Evolutionary conservation across 805 yeast genomes (phyloP), one percentile per base, ranked within the genome.

Genomic region (Saccharomyces kudriavzevii): DNA sequence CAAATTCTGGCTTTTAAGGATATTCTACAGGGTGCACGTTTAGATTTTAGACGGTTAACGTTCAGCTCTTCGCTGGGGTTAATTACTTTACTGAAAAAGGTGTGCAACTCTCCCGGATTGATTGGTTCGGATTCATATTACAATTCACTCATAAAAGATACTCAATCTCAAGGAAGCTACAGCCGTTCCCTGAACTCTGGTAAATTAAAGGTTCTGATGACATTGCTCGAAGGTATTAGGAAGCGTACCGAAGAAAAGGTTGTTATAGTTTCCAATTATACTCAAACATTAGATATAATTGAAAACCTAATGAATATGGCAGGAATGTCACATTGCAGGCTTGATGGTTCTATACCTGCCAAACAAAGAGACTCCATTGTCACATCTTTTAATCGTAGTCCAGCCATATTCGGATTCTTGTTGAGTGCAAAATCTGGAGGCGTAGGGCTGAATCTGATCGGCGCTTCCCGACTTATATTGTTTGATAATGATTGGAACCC

Each of bases 401-500:
- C 74, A 2, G 68, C 74, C 3, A 63, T 68, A 35, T 81, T 86
- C 63, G 85, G 84, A 0, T 89, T 94, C 59, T 70, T 94, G 11
- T 69, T 94, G 11, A 88, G 96, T 3, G 86, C 97, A 0, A 89
- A 90, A 67, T 84, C 96, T 3, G 99, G 99, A 3, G 99, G 99
- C 0, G 84, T 87, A 55, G 99, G 99, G 0, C 74, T 94, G 45
- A 94, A 94, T 63, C 73, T 94, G 31, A 79, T 88, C 31, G 99
- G 98, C 0, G 99, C 96, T 0, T 88, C 96, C 0, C 60, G 98
- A 27, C 71, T 94, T 45, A 77, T 94, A 4, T 71, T 94, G 24
- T 86, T 88, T 64, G 99, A 94, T 66, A 89, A 94, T 58, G 98
- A 94, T 64, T 94, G 99, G 99, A 94, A 94, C 58, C 99, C 99